Conservation (phyloP, 768 basidiomycete species). For the Auricularia heimuer region DNA sequence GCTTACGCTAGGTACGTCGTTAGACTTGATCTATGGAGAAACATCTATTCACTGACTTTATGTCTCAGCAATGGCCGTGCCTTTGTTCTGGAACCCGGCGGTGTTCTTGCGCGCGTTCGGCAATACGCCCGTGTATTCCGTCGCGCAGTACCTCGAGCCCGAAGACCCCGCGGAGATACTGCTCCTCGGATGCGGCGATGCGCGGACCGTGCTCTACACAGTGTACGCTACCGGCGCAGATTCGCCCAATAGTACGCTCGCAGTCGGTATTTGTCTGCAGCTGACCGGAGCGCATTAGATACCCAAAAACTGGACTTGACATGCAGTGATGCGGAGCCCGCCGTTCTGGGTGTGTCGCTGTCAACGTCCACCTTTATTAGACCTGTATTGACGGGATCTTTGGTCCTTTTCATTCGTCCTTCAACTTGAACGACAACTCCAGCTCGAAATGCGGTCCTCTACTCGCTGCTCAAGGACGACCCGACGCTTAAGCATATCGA, state of each 20-base stretch:
- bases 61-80: background rate
- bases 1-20: too few relatives aligned
- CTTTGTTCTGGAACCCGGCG: constrained; percentile 1
- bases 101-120: background rate
- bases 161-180: constrained; percentile 1
- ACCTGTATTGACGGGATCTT: background rate
- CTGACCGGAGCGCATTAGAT: background rate
- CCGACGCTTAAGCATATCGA: constrained; percentile 7
- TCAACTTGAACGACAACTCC: background rate
- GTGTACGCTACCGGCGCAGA: background rate
- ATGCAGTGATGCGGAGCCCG: constrained; percentile 13
- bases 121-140: background rate
- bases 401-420: background rate
- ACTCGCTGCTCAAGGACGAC: constrained; percentile 7
- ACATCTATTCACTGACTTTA: too few relatives aligned
- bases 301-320: constrained; percentile 11
- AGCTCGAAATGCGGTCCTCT: constrained; percentile 14
- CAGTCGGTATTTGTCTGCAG: background rate
- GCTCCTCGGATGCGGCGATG: constrained; percentile 12
- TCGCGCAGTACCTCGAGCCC: background rate
- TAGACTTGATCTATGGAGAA: too few relatives aligned
- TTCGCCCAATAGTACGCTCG: background rate
- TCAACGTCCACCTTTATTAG: background rate
- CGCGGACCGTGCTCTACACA: constrained; percentile 12
- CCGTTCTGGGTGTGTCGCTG: constrained; percentile 9